phyloP scores from a whole-genome alignment of 164 flowering plant genomes.

The Cinnamomum micranthum region DNA sequence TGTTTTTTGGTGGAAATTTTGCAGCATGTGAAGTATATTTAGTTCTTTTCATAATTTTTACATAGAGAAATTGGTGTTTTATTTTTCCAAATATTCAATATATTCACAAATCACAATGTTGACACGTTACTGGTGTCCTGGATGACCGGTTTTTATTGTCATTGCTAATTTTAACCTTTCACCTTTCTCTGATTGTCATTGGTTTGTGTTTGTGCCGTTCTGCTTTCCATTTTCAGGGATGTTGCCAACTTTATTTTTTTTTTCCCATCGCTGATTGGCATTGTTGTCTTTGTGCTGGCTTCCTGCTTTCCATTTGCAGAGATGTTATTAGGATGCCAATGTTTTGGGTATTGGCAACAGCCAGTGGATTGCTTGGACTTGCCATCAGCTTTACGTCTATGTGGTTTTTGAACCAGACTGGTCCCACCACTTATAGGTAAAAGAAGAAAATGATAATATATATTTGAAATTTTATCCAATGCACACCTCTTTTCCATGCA shows the following conservation, averaged over 20 bases:
- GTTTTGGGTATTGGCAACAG: slow-evolving; percentile 76
- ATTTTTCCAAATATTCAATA: not conserved
- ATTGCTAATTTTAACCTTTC: not conserved
- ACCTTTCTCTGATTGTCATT: not conserved
- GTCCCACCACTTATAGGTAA: slow-evolving; percentile 84
- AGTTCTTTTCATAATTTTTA: too few species aligned
- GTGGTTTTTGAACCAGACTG: slow-evolving; percentile 79
- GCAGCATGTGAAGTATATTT: not conserved
- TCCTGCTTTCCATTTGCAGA: slow-evolving; percentile 32
- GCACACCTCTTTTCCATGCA: not conserved
- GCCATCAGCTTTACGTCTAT: slow-evolving; percentile 84
- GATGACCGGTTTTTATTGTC: not conserved
- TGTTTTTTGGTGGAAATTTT: not conserved
- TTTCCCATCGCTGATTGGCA: not conserved
- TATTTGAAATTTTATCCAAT: too few species aligned
- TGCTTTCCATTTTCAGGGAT: slow-evolving; percentile 36
- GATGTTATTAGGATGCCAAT: slow-evolving; percentile 47
- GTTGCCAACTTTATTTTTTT: slow-evolving; percentile 6
- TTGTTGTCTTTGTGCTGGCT: not conserved
- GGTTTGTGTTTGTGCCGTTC: not conserved
- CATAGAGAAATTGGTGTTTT: not conserved
- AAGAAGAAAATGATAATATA: not conserved
- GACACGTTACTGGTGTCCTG: not conserved
- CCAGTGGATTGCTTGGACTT: slow-evolving; percentile 76
- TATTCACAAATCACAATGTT: not conserved